These are phyloP conservation scores for Ascomycota sp. DNA, from an alignment of 2,329 filamentous ascomycete species.

Conservation along the genomic window DNA sequence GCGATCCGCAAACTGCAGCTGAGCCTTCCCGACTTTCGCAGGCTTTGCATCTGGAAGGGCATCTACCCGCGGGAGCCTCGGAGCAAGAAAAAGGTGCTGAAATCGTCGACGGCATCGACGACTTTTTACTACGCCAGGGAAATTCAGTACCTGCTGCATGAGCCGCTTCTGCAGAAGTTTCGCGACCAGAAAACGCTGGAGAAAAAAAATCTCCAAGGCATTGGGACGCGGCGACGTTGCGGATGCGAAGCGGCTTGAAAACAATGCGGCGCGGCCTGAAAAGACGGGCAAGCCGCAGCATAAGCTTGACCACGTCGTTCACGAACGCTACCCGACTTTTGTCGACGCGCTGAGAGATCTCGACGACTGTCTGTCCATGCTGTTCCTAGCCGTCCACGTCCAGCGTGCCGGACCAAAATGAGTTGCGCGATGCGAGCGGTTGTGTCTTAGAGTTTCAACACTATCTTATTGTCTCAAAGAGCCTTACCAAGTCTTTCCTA, in stretches of 20 bases:
- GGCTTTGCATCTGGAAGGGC: conserved; percentile 98
- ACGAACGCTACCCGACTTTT: conserved; percentile 95
- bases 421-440: conserved; percentile 82
- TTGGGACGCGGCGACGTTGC: conserved; percentile 78
- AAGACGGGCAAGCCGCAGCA: conserved; percentile 78
- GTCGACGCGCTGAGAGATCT: conserved; percentile 83
- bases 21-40: conserved; percentile 88
- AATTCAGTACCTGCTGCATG: conserved; percentile 94
- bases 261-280: conserved; percentile 71
- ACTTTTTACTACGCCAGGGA: conserved; percentile 90
- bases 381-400: conserved; percentile 80
- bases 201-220: conserved; percentile 90
- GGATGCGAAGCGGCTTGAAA: conserved; percentile 72
- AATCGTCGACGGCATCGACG: conserved; percentile 72
- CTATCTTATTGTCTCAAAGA: conserved; percentile 83
- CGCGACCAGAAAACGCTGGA: conserved; percentile 90
- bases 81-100: conserved; percentile 91
- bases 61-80: conserved; percentile 96
- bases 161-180: conserved; percentile 85
- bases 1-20: conserved; percentile 96
- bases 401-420: conserved; percentile 81
- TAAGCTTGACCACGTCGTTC: conserved; percentile 88
- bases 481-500: conserved; percentile 84
- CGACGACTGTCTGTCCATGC: conserved; percentile 89
- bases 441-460: conserved; percentile 95